Evolutionary conservation across 2,329 filamentous ascomycete genomes (phyloP), one percentile per base, ranked within the genome.

Genomic region (Monosporascus ibericus): DNA sequence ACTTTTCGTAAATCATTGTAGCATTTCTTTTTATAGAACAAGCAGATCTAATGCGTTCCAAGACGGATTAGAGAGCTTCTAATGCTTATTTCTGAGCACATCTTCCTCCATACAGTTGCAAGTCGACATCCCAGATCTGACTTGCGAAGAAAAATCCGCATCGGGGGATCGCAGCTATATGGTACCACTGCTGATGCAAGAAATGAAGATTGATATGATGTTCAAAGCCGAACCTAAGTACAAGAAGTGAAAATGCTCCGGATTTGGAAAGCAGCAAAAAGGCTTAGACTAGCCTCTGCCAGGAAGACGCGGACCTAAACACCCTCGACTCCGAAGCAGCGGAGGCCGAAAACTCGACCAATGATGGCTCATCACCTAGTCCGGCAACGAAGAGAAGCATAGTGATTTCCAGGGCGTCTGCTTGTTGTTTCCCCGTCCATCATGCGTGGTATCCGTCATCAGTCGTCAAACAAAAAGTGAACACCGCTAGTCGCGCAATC

Each of bases 311-410:
- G 42, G 53, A 57, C 51, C 49, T 48, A 56, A 58, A 17, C 15
- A 27, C 6, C n/a, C 15, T 17, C 11, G 42, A 46, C n/a, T 27
- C 24, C 54, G 44, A 52, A 44, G 27, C 27, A 37, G 46, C 46
- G 37, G 46, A 48, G 37, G 49, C 49, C 40, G 18, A 34, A 40
- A 48, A 48, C 47, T 42, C 42, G 50, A 48, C 48, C 48, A 25
- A 44, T 52, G 50, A 54, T 46, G 55, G 44, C 49, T 48, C 48
- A 30, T 46, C 46, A 38, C 40, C 51, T 52, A 52, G 53, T 52
- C 55, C 57, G 55, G 54, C 49, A 59, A 65, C 48, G 63, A 66
- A 65, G 44, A 52, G 63, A 64, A 66, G 49, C 55, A 55, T 55
- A 52, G 36, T 50, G 47, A 49, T 44, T 44, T 30, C 48, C 50